Conservation (phyloP, 805 yeast genomes). For the Kodamaea jinghongensis region DNA sequence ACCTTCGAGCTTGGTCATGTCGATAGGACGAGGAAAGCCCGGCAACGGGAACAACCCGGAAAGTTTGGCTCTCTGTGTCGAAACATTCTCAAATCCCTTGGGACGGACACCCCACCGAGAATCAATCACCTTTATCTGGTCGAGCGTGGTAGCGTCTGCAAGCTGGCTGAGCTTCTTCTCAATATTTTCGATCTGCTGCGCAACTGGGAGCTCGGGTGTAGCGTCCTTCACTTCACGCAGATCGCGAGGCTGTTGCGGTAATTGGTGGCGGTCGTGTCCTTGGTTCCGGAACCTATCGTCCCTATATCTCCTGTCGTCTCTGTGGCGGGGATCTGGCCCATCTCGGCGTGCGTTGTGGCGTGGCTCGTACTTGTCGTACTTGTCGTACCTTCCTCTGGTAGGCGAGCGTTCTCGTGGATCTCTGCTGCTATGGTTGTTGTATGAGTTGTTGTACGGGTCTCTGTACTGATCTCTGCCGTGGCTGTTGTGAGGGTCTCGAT, state of each 20-base stretch:
- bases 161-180: constrained; percentile 32
- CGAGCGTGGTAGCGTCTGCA: constrained; percentile 44
- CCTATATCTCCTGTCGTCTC: constrained; percentile 1
- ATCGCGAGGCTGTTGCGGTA: constrained; percentile 15
- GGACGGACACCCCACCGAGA: constrained; percentile 74
- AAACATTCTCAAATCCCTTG: constrained; percentile 66
- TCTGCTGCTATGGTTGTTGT: too few species aligned
- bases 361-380: background rate
- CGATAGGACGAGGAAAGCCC: constrained; percentile 52
- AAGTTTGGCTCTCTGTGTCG: constrained; percentile 74
- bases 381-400: background rate
- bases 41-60: constrained; percentile 79
- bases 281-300: constrained; percentile 3
- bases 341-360: too few species aligned
- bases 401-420: constrained; percentile 2
- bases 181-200: constrained; percentile 18
- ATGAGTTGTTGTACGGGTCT: background rate
- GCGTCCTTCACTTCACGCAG: constrained; percentile 15
- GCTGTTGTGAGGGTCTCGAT: background rate
- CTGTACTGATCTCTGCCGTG: background rate
- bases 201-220: constrained; percentile 1
- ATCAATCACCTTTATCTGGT: constrained; percentile 46
- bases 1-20: constrained; percentile 41
- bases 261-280: background rate
- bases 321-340: background rate